Percentiles rank a stretch among this genome's conserved stretches.
These are phyloP conservation scores for Lasiodiplodia citricola DNA, from an alignment of 2,329 filamentous ascomycete genomes.

Conservation along the genomic window DNA sequence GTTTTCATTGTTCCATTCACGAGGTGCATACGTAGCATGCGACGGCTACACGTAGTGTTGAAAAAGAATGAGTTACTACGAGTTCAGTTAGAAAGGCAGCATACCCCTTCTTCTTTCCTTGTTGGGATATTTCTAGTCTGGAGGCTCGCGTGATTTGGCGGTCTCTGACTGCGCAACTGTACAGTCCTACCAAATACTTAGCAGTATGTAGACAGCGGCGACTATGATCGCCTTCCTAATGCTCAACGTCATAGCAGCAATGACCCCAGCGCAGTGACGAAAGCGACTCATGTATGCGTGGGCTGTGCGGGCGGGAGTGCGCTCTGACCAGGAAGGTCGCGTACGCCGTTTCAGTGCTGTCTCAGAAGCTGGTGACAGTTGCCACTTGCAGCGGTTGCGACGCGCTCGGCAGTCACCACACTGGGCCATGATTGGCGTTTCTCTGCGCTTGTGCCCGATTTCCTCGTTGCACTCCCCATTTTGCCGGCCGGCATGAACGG, in stretches of 20 bases:
- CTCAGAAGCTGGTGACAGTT: conserved; percentile 9
- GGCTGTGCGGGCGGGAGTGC: conserved; percentile 3
- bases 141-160: background rate
- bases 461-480: background rate
- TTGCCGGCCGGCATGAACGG: background rate
- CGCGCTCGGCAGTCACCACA: conserved; percentile 15
- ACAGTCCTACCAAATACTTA: conserved; percentile 3
- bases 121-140: background rate
- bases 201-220: conserved; percentile 13
- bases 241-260: background rate
- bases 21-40: conserved; percentile 18
- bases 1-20: conserved; percentile 3
- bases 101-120: conserved; percentile 18
- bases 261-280: background rate
- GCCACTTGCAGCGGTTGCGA: conserved; percentile 10
- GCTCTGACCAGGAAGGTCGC: conserved; percentile 13
- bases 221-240: conserved; percentile 6
- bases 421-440: background rate
- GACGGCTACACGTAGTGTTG: background rate
- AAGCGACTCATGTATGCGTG: background rate
- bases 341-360: conserved; percentile 14
- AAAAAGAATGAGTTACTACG: background rate
- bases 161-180: conserved; percentile 5
- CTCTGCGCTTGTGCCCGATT: background rate
- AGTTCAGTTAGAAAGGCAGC: background rate